Evolutionary conservation across 2,329 filamentous ascomycete genomes (phyloP), one percentile per base, ranked within the genome.

Genomic region (Trichoderma brevicompactum): DNA sequence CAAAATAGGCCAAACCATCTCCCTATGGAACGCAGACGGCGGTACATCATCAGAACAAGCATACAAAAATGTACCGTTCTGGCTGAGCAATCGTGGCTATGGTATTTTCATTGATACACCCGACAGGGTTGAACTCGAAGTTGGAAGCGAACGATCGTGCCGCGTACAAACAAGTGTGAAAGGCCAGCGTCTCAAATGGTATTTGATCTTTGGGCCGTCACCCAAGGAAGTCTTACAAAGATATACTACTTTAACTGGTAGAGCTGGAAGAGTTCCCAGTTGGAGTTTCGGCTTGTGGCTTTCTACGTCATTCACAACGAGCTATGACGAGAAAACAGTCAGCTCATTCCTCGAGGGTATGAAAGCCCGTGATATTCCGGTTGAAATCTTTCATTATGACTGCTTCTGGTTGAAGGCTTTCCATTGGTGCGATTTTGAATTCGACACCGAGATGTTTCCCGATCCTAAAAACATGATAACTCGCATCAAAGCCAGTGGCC

Each of bases 271-370:
- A 64, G 84, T 91, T 2, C 91, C 90, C 0, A 83, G 84, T 34
- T 93, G 90, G 91, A 91, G 88, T 68, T 92, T 88, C 68, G 90
- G 90, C 1, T 81, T 92, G 8, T 92, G 90, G 90, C 81, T 93
- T 19, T 92, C 87, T 64, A 94, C 90, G 13, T 89, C 86, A 67
- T 92, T 92, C 76, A 91, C 89, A 2, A 92, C 89, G 2, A 85
- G 85, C 68, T 92, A 92, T 72, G 87, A 90, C 68, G 89, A 92
- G 75, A 74, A 81, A 19, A 92, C 89, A 0, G 89, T 92, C 32
- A 86, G 81, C 52, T 81, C 81, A 9, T 92, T 92, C 75, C 81
- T 92, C 23, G 84, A 90, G 69, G 88, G 88, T 10, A 91, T 92
- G 86, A 83, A 82, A 67, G 79, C 84, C 55, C 83, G 87, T 2